Evolutionary conservation across 2,329 filamentous ascomycete genomes (phyloP).

Genomic region (Microsporum ferrugineum): DNA sequence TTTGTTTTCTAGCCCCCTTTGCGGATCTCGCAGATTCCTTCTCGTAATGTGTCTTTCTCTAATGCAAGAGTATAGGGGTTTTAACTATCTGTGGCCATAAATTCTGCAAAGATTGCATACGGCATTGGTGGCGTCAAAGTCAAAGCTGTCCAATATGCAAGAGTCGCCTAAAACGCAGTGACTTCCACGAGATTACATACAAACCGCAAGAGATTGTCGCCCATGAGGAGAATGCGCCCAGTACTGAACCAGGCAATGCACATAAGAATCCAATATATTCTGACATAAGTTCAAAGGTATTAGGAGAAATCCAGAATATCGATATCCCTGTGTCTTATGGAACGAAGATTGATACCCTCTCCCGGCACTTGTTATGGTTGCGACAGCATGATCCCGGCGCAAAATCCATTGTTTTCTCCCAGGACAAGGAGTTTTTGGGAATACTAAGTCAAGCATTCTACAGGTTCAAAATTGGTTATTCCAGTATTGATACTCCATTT

Average conservation of each 20-base stretch:
- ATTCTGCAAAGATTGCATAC: constrained; percentile 82
- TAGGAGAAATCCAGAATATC: constrained; percentile 72
- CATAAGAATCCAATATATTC: constrained; percentile 56
- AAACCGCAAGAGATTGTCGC: constrained; percentile 64
- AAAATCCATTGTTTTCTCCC: constrained; percentile 90
- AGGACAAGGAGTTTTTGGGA: constrained; percentile 70
- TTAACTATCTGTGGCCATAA: constrained; percentile 77
- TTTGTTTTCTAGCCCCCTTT: constrained; percentile 36
- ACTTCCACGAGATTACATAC: constrained; percentile 76
- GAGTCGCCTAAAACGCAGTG: constrained; percentile 48
- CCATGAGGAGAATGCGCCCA: constrained; percentile 40
- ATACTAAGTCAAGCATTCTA: constrained; percentile 60
- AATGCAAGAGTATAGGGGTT: constrained; percentile 22
- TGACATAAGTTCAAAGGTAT: constrained; percentile 56
- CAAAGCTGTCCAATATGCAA: constrained; percentile 81
- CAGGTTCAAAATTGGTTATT: constrained; percentile 60
- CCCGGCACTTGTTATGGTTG: constrained; percentile 75
- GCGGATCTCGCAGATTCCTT: constrained; percentile 5
- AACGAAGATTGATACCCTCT: constrained; percentile 77
- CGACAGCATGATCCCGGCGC: constrained; percentile 71
- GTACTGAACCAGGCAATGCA: constrained; percentile 21
- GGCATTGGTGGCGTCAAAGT: constrained; percentile 62
- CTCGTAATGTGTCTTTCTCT: neutral
- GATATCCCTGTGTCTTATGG: constrained; percentile 66
- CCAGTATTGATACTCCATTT: constrained; percentile 55